phyloP scores from a whole-genome alignment of 495 filamentous ascomycete genomes.

The Saxophila tyrrhenica region DNA sequence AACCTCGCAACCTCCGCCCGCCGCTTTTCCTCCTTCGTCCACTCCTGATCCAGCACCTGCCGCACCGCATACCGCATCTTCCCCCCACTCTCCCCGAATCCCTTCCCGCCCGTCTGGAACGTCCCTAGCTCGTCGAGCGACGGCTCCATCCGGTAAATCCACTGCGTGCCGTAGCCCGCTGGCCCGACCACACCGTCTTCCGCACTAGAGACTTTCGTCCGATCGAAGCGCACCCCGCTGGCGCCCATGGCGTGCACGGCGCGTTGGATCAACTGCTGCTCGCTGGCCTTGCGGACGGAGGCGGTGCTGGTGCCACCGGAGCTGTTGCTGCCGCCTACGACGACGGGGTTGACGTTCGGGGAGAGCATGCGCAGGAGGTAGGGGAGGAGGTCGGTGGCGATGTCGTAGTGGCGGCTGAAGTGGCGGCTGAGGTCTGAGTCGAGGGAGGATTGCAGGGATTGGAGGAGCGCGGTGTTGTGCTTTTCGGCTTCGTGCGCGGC shows the following conservation, averaged over 20 bases:
- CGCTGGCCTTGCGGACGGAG: conserved; percentile 72
- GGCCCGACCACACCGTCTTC: conserved; percentile 35
- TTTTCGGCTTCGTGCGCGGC: conserved; percentile 66
- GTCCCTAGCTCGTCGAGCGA: conserved; percentile 59
- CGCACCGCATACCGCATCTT: conserved; percentile 68
- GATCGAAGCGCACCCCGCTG: conserved; percentile 70
- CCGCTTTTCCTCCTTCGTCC: conserved; percentile 45
- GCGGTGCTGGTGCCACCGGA: conserved; percentile 57
- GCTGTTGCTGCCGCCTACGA: conserved; percentile 41
- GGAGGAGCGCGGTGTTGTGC: conserved; percentile 46
- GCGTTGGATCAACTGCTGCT: conserved; percentile 65
- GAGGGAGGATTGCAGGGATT: conserved; percentile 44
- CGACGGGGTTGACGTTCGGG: conserved; percentile 84
- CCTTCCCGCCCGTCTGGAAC: conserved; percentile 42
- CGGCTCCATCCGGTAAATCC: conserved; percentile 94
- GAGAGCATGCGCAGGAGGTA: conserved; percentile 72
- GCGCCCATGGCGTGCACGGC: conserved; percentile 71
- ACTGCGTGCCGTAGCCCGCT: conserved; percentile 32
- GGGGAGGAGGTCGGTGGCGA: conserved; percentile 73
- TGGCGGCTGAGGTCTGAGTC: conserved; percentile 51
- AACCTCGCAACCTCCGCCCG: conserved; percentile 34
- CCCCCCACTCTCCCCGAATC: conserved; percentile 40
- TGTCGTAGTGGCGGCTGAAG: conserved; percentile 62
- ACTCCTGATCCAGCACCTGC: conserved; percentile 84
- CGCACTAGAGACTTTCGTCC: conserved; percentile 61